A percentile compares a stretch with the other conserved stretches of the same genome.
These are phyloP conservation scores for Fusarium sp. DNA, from an alignment of 2,329 filamentous ascomycete genomes.

Conservation along the genomic window DNA sequence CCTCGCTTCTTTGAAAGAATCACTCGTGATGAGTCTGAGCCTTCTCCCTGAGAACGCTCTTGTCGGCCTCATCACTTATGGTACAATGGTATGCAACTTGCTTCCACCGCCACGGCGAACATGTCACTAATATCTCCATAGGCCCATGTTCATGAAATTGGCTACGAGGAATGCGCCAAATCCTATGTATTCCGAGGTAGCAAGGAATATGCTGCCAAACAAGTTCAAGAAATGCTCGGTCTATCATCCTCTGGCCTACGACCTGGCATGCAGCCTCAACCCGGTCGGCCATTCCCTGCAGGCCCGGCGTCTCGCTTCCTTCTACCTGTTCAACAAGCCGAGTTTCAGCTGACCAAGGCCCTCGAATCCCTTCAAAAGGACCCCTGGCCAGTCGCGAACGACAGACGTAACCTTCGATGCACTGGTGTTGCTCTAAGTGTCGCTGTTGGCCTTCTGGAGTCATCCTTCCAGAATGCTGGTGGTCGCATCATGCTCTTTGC, in stretches of 20 bases:
- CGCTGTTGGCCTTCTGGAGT: conserved; percentile 90
- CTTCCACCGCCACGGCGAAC: background rate
- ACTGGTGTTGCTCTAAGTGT: conserved; percentile 97
- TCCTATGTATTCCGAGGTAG: conserved; percentile 98
- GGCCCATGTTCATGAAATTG: conserved; percentile 97
- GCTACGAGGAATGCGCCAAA: conserved; percentile 97
- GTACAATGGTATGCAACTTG: conserved; percentile 79
- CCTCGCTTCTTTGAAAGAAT: conserved; percentile 84
- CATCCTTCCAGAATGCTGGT: conserved; percentile 94
- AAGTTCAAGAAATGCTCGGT: conserved; percentile 99
- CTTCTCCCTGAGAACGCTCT: conserved; percentile 83
- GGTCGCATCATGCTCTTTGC: conserved; percentile 98
- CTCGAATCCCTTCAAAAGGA: conserved; percentile 96
- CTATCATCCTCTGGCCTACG: conserved; percentile 78
- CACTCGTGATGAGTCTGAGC: conserved; percentile 86
- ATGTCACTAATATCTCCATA: conserved; percentile 51
- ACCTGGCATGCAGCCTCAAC: conserved; percentile 78
- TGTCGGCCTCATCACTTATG: conserved; percentile 86
- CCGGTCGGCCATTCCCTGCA: conserved; percentile 79
- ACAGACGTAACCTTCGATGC: conserved; percentile 89
- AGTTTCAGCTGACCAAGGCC: conserved; percentile 96
- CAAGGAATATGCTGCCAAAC: conserved; percentile 98
- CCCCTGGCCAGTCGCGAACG: conserved; percentile 95
- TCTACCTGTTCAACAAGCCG: conserved; percentile 92
- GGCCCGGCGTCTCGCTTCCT: conserved; percentile 90